phyloP scores from a whole-genome alignment of 2,329 filamentous ascomycete species.

The Atkinsonella texensis region DNA sequence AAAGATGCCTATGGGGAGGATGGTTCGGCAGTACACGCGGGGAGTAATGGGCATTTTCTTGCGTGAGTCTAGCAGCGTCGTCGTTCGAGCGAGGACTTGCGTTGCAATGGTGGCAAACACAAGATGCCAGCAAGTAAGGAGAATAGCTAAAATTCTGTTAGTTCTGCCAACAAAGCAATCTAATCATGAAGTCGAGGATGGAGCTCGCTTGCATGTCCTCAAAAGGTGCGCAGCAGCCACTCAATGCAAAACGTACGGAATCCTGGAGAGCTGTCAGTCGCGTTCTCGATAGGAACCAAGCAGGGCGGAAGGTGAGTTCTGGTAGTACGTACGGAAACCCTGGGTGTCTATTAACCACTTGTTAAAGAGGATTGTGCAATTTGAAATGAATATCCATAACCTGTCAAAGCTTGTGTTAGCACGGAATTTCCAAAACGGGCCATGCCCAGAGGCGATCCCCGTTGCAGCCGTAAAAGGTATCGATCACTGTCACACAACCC shows the following conservation, averaged over 20 bases:
- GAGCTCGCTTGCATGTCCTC: background rate
- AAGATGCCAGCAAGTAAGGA: conserved; percentile 58
- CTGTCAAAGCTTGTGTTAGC: conserved; percentile 16
- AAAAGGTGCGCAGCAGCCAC: background rate
- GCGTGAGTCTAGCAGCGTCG: conserved; percentile 49
- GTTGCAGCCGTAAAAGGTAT: background rate
- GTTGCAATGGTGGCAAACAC: conserved; percentile 54
- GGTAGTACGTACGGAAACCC: conserved; percentile 14
- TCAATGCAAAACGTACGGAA: conserved; percentile 1
- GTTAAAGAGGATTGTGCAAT: conserved; percentile 81
- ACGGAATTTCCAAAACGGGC: background rate
- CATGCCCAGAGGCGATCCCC: background rate
- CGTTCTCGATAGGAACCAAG: background rate
- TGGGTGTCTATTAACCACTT: conserved; percentile 64
- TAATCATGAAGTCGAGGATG: background rate
- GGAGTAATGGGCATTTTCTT: conserved; percentile 49
- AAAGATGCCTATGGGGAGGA: conserved; percentile 54
- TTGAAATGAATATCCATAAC: conserved; percentile 77
- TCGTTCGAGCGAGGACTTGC: conserved; percentile 52
- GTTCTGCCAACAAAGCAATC: background rate
- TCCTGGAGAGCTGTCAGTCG: background rate
- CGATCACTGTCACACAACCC: background rate
- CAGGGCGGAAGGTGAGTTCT: background rate
- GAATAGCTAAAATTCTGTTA: conserved; percentile 30
- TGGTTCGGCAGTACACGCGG: conserved; percentile 47